Base-by-base conservation (phyloP, 2,329 filamentous ascomycete genomes). In the Xylaria sp. region DNA sequence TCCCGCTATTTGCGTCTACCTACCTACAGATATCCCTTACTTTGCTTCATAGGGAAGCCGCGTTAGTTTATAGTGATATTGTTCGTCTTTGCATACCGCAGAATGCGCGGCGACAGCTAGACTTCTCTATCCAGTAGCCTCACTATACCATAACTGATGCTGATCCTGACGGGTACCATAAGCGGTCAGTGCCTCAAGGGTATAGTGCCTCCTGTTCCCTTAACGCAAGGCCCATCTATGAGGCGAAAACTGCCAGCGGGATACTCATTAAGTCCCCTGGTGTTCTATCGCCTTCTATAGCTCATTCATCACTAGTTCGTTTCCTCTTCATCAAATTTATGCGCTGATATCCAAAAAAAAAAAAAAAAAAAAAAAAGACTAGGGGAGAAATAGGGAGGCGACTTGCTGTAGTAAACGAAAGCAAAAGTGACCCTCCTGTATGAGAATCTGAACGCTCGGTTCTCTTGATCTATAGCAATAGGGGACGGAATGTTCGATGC, bases 381-480 rank as follows among this genome's bases (percentile, higher is more conserved):
- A 36, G 34, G 11, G 34, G 34, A 36, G 34, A 7, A 36, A 6
- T 2, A 6, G 34, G 34, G 3, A 17, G 36, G 36, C 4, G 14
- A 50, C 57, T 65, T 56, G 21, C 63, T 36, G 17, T 39, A 65
- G 32, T 60, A 65, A 21, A 61, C 24, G 47, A 48, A 65, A 27
- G 63, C 48, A 30, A 65, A 58, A 2, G 39, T 50, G 17, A 50
- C 19, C 12, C 50, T 55, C 21, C 14, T 56, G 27, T 58, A 61
- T 32, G 14, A 12, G 50, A 65, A 65, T 17, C 21, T 39, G 2
- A 21, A n/a, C 19, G n/a, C 39, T 2, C 39, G 11, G 39, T 5
- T 14, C 4, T 42, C 39, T 2, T 5, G 11, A 17, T 14, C 14
- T 5, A 42, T 42, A 5, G 39, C 11, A 5, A 1, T 11, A 2